A percentile compares a stretch with the other conserved stretches of the same genome.
Conservation (phyloP, 2,329 filamentous ascomycete genomes). For the Rutstroemia sp. region DNA sequence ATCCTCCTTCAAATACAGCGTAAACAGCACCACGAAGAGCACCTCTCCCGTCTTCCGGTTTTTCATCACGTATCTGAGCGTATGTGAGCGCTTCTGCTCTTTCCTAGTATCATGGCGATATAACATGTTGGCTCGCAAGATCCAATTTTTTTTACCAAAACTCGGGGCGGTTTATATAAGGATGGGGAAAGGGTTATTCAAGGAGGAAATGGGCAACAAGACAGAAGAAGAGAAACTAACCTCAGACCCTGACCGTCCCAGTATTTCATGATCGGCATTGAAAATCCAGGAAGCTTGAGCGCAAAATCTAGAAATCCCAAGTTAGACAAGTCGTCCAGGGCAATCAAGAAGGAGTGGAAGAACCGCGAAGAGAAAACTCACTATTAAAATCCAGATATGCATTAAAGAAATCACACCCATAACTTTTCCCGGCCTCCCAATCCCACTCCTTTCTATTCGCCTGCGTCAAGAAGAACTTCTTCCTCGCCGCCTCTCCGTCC, state of each 20-base stretch:
- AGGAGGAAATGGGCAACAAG: background rate
- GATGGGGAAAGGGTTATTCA: no score
- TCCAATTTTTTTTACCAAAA: background rate
- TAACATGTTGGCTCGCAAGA: constrained; percentile 5
- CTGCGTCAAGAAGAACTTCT: constrained; percentile 53
- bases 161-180: background rate
- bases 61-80: constrained; percentile 86
- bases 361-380: constrained; percentile 25
- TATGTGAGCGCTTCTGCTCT: constrained; percentile 57
- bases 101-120: constrained; percentile 15
- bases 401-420: constrained; percentile 76
- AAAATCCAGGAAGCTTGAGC: constrained; percentile 64
- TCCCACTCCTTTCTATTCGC: constrained; percentile 46
- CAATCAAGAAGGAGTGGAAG: background rate
- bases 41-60: constrained; percentile 66
- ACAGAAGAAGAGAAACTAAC: constrained; percentile 40
- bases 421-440: constrained; percentile 55
- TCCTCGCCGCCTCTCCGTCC: constrained; percentile 37
- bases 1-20: constrained; percentile 63
- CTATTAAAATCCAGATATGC: constrained; percentile 83
- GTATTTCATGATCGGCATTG: constrained; percentile 65
- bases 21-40: constrained; percentile 77
- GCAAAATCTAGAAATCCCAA: constrained; percentile 46
- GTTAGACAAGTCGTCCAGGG: background rate
- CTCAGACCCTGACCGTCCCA: constrained; percentile 73